Evolutionary conservation across 2,329 filamentous ascomycete species (phyloP).

Genomic region (Myotisia sp.): DNA sequence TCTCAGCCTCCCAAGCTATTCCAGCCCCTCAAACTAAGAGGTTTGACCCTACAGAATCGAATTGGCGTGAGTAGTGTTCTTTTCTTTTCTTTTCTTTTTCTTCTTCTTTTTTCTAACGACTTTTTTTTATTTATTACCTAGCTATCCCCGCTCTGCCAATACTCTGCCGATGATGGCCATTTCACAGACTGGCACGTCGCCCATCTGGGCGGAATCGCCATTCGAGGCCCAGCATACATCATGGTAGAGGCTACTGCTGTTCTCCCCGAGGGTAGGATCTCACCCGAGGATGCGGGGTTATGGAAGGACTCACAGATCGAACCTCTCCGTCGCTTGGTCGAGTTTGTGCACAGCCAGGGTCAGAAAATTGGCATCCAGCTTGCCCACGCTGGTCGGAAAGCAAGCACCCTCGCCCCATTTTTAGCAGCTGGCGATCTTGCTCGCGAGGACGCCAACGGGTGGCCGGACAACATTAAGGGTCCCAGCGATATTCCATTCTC

Average conservation of each 20-base stretch:
- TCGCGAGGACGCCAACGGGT: slow-evolving; percentile 39
- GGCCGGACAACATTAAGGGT: slow-evolving; percentile 41
- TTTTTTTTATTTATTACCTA: slow-evolving; percentile 12
- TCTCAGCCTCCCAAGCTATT: slow-evolving; percentile 42
- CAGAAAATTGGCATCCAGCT: slow-evolving; percentile 65
- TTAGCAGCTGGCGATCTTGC: slow-evolving; percentile 43
- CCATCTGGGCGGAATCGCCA: slow-evolving; percentile 61
- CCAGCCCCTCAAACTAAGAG: slow-evolving; percentile 42
- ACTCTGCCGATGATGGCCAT: slow-evolving; percentile 55
- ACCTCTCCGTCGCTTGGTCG: slow-evolving; percentile 17
- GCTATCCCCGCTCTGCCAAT: slow-evolving; percentile 52
- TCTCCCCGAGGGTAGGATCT: slow-evolving; percentile 62
- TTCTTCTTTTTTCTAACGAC: neutral
- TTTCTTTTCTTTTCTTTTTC: neutral
- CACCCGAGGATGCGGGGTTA: slow-evolving; percentile 61
- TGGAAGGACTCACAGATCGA: slow-evolving; percentile 71
- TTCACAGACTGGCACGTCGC: slow-evolving; percentile 68
- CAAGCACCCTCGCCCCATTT: slow-evolving; percentile 50
- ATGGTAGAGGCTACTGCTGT: slow-evolving; percentile 66
- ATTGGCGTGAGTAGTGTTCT: slow-evolving; percentile 35
- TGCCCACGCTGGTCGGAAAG: slow-evolving; percentile 60
- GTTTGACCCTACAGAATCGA: slow-evolving; percentile 52
- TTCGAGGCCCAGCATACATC: slow-evolving; percentile 55
- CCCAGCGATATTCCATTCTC: slow-evolving; percentile 50
- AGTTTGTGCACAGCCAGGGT: slow-evolving; percentile 33